Percentiles rank a stretch among this genome's conserved stretches.
phyloP scores from a whole-genome alignment of 2,329 filamentous ascomycete genomes.

The Aureobasidium sp. region DNA sequence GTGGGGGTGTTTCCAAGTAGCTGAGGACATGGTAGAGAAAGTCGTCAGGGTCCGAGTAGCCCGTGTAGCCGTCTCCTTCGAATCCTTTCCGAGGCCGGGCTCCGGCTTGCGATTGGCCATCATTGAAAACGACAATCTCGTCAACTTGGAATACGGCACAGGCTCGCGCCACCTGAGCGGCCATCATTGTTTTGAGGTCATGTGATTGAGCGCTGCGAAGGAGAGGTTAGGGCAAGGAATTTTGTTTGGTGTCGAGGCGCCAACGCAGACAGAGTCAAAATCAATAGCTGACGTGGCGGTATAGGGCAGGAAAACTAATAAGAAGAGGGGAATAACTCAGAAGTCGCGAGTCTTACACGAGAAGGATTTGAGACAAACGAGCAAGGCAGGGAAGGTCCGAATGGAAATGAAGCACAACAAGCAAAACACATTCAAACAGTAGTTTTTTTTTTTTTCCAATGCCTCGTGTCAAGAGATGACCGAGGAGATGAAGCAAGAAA shows the following conservation, averaged over 20 bases:
- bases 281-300: not conserved
- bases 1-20: conserved; percentile 78
- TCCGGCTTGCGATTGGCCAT: conserved; percentile 42
- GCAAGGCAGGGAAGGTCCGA: not conserved
- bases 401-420: not conserved
- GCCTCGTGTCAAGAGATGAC: not conserved
- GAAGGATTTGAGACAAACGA: not conserved
- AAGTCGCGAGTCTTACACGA: not conserved
- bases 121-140: conserved; percentile 76
- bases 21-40: conserved; percentile 72
- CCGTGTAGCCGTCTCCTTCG: conserved; percentile 49
- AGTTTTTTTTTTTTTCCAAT: not conserved
- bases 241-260: not conserved
- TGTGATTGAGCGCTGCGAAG: conserved; percentile 56
- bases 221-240: not conserved
- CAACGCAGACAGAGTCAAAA: not conserved
- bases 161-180: conserved; percentile 71
- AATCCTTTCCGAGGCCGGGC: conserved; percentile 26
- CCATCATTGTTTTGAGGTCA: conserved; percentile 67
- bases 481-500: not conserved
- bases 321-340: not conserved
- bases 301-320: not conserved
- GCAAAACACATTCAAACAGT: not conserved
- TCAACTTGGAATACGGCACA: conserved; percentile 78
- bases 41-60: conserved; percentile 67